Conservation (phyloP, 78 protist species). For the Polysphondylium violaceum region DNA sequence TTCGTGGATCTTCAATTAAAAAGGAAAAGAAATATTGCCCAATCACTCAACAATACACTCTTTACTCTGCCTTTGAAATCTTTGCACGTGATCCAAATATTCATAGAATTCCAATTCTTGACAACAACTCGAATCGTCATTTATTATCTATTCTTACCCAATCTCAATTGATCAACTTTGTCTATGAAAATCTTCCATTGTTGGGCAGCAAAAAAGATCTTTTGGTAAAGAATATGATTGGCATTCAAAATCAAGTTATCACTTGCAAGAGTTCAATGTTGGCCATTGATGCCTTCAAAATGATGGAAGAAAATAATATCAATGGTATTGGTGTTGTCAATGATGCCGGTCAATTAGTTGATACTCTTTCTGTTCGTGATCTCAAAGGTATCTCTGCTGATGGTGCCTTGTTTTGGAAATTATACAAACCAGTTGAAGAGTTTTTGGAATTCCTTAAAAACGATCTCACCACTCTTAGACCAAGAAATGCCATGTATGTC, state of each 20-base stretch:
- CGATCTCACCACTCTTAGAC: conserved; percentile 34
- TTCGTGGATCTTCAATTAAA: conserved; percentile 34
- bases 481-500: conserved; percentile 12
- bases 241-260: conserved; percentile 5
- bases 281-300: conserved; percentile 74
- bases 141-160: conserved; percentile 65
- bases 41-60: conserved; percentile 51
- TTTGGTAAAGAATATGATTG: conserved; percentile 42
- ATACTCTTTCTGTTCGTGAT: conserved; percentile 47
- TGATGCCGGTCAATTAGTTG: conserved; percentile 21
- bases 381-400: conserved; percentile 65
- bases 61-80: conserved; percentile 51
- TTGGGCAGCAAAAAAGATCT: conserved; percentile 64
- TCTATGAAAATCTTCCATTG: conserved; percentile 30
- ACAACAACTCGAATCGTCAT: conserved; percentile 42
- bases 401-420: conserved; percentile 65
- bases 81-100: conserved; percentile 70
- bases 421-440: conserved; percentile 40
- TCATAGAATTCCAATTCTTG: conserved; percentile 69
- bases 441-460: conserved; percentile 55
- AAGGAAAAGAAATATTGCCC: conserved; percentile 58
- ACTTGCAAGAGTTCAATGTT: neutral
- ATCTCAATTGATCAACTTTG: conserved; percentile 57
- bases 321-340: conserved; percentile 66
- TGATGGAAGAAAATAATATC: conserved; percentile 43